Evolutionary conservation across 345 rosid species (phyloP).

Genomic region (Triadica sebifera): DNA sequence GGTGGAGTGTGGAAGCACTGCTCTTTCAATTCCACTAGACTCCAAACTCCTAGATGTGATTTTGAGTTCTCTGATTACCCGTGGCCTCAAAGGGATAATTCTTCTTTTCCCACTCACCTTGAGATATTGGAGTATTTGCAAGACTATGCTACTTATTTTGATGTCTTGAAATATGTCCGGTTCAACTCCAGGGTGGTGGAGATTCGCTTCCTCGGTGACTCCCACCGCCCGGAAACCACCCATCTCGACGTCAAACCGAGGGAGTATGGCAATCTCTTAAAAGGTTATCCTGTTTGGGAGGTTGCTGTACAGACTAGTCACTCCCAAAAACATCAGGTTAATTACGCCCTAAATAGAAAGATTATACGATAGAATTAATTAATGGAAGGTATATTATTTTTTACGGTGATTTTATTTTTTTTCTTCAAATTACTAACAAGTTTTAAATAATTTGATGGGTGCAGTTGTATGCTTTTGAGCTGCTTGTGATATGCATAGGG

Average conservation of each 20-base stretch:
- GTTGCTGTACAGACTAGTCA: constrained; percentile 32
- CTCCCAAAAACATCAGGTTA: constrained; percentile 30
- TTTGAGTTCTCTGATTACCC: constrained; percentile 46
- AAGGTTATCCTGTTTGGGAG: constrained; percentile 42
- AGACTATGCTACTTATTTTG: constrained; percentile 40
- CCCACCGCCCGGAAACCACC: neutral
- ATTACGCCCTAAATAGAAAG: neutral
- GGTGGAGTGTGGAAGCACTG: constrained; percentile 37
- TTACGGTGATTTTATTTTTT: no score
- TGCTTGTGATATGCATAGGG: constrained; percentile 51
- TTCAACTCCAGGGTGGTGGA: constrained; percentile 42
- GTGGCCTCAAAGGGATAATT: constrained; percentile 42
- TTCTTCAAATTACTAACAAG: no score
- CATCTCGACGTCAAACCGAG: no score
- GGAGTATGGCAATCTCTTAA: constrained; percentile 30
- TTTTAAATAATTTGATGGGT: neutral
- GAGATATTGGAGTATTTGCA: constrained; percentile 41
- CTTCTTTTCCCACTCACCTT: constrained; percentile 35
- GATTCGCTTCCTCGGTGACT: constrained; percentile 25
- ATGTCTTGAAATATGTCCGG: constrained; percentile 36
- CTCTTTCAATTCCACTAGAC: constrained; percentile 39
- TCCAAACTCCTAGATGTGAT: constrained; percentile 45
- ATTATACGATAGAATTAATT: no score
- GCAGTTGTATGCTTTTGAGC: constrained; percentile 49
- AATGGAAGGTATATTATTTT: no score